Percentiles rank a stretch among this genome's conserved stretches.
Conservation (phyloP, 352 stramenopile genomes). For the Globisporangium cystogenes region DNA sequence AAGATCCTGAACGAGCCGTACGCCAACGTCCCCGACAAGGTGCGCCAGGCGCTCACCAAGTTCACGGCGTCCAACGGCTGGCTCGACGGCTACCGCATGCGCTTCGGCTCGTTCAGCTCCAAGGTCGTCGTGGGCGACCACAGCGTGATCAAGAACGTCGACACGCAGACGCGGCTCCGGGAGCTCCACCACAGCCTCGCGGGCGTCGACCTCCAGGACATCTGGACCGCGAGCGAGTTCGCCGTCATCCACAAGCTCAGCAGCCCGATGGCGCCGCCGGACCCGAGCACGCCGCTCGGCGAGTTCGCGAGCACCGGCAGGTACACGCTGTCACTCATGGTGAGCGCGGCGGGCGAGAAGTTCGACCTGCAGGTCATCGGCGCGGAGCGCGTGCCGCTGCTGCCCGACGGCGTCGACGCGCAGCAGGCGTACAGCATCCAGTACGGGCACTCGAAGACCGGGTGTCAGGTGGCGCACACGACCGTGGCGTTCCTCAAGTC, state of each 20-base stretch:
- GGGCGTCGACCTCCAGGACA: conserved; percentile 61
- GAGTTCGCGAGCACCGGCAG: conserved; percentile 22
- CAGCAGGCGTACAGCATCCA: conserved; percentile 63
- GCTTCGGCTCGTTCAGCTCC: conserved; percentile 79
- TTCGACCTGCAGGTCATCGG: conserved; percentile 84
- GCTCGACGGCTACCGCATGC: conserved; percentile 80
- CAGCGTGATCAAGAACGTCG: conserved; percentile 79
- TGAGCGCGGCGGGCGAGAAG: conserved; percentile 68
- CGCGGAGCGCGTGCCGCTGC: conserved; percentile 44
- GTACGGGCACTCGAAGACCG: conserved; percentile 78
- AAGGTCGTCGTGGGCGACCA: conserved; percentile 51
- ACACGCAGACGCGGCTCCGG: conserved; percentile 79
- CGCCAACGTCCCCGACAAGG: conserved; percentile 62
- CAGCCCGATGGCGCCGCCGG: neutral
- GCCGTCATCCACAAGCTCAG: conserved; percentile 54
- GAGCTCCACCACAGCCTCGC: conserved; percentile 71
- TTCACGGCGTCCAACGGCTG: conserved; percentile 83
- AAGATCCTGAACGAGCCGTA: conserved; percentile 72
- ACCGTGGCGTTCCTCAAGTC: conserved; percentile 77
- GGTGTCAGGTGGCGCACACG: conserved; percentile 74
- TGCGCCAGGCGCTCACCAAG: conserved; percentile 62
- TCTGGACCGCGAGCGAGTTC: conserved; percentile 79
- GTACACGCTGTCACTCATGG: conserved; percentile 74
- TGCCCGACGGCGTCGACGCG: conserved; percentile 60
- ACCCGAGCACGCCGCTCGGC: neutral